phyloP scores from a whole-genome alignment of 208 protist genomes.

The Wallacemonas sp. region DNA sequence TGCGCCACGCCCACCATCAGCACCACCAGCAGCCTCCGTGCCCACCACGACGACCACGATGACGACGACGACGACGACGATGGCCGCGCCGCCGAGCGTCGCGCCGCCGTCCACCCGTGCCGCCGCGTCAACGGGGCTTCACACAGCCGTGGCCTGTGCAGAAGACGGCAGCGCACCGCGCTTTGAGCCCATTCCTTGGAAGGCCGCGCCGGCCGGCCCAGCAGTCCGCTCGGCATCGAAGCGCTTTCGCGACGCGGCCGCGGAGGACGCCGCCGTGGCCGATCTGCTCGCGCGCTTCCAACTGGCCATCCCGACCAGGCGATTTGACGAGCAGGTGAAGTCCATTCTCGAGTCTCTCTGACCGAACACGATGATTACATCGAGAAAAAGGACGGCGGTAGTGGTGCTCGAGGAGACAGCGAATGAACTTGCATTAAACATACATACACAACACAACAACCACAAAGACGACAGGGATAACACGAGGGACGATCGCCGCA shows the following conservation, averaged over 20 bases:
- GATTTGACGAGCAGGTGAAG: constrained; percentile 32
- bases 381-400: too few relatives aligned
- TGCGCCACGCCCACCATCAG: not conserved
- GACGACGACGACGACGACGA: too few relatives aligned
- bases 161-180: not conserved
- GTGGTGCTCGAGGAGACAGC: too few relatives aligned
- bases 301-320: constrained; percentile 29
- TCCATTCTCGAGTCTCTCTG: constrained; percentile 24
- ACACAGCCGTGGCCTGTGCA: too few relatives aligned
- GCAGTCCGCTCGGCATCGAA: not conserved
- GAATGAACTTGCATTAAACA: too few relatives aligned
- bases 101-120: too few relatives aligned
- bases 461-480: too few relatives aligned
- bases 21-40: not conserved
- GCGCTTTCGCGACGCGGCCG: constrained; percentile 13
- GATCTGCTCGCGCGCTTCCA: constrained; percentile 24
- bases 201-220: not conserved
- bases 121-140: too few relatives aligned
- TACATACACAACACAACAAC: too few relatives aligned
- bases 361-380: too few relatives aligned
- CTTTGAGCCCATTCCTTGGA: constrained; percentile 8
- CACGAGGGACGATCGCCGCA: too few relatives aligned
- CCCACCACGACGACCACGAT: not conserved
- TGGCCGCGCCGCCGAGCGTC: too few relatives aligned
- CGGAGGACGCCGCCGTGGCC: constrained; percentile 25